Base-by-base conservation (phyloP, 306 rosid species). In the Quercus ilex region DNA sequence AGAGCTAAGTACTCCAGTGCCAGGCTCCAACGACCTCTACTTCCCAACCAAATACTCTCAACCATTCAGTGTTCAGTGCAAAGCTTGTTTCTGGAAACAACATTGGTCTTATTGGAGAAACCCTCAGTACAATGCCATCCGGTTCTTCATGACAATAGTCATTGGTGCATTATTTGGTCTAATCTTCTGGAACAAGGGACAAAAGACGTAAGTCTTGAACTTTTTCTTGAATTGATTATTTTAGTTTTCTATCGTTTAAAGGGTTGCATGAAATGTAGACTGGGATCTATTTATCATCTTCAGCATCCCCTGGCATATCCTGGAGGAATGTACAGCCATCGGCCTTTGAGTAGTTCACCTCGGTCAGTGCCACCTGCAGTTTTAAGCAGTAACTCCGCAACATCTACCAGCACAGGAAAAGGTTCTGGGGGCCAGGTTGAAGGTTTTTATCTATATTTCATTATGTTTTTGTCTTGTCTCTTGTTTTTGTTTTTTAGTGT, bases 61-160 rank as follows among this genome's bases (percentile, higher is more conserved):
- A 43, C 57, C 80, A 72, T 91, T 83, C 57, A 0, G 30, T 18
- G 83, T 83, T 21, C 94, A 93, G 65, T 93, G 91, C 79, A 88
- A 75, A 21, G 98, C 98, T 80, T 91, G 94, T 70, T 86, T 91
- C 80, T 91, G 97, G 97, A 93, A 93, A 74, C 98, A 93, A 49
- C 74, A 90, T 41, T 85, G 88, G 86, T 93, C 97, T 18, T 92
- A 92, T 53, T 92, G 97, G 97, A 88, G 94, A 65, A 90, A 90
- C 58, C 80, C 97, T 9, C 76, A 82, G 65, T 90, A 79, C 80
- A 90, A 88, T 83, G 90, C 81, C 49, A 13, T 86, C 55, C 81
- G 93, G 25, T 84, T 87, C 60, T 82, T 82, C 81, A 68, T 85
- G 85, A 82, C 97, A 9, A 33, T 60, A 9, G 13, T 65, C 38